Evolutionary conservation across 305 asterid genomes (phyloP), one percentile per base, ranked within the genome.

Genomic region (Fraxinus sp.): DNA sequence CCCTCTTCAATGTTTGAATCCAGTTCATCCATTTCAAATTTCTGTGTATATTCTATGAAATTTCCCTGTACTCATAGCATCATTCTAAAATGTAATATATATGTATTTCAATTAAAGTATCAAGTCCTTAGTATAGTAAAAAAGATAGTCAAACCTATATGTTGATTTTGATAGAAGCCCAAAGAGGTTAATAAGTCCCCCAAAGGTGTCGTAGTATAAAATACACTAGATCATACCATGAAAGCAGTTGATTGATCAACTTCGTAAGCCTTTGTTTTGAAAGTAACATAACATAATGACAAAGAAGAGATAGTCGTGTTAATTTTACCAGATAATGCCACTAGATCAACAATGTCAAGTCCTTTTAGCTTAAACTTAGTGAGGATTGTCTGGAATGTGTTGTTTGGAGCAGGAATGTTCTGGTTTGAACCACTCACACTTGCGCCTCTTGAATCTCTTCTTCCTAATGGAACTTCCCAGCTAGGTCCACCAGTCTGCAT

Each of bases 391-490:
- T 90, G 92, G 81, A 94, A 95, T 37, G 98, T 95, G 90, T 90
- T 92, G 89, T 90, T 95, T 74, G 97, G 98, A 36, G 97, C 98
- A 82, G 98, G 98, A 79, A 95, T 95, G 88, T 95, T 89, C 64
- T 92, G 81, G 91, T 93, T 95, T 36, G 98, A 90, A 78, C 98
- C 98, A 85, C 97, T 95, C 83, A 90, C 79, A 85, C 89, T 90
- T 11, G 91, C 90, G 10, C 41, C 70, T 80, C 71, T 78, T 3
- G 92, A 75, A 57, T 90, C 92, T 80, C 83, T 85, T 79, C 92
- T 87, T 64, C 92, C 91, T 37, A 90, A 81, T 71, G 86, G 87
- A 10, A 90, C 92, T 32, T 79, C 87, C 82, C 88, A 90, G 33
- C 80, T 76, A 9, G 89, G 90, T 66, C 90, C 91, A 36, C 92